Conservation (phyloP, 345 rosid genomes). For the Pelargonium nanum region DNA sequence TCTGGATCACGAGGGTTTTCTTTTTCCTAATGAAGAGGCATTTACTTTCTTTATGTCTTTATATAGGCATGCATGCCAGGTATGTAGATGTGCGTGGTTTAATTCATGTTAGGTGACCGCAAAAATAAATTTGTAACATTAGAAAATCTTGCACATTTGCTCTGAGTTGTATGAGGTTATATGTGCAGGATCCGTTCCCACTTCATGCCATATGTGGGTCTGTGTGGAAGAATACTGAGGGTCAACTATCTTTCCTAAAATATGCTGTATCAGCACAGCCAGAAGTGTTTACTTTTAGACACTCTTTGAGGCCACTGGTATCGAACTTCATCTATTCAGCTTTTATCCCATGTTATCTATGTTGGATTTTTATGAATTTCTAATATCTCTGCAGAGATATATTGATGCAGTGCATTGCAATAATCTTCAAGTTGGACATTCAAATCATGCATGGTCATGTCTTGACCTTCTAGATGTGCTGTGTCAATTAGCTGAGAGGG, state of each 20-base stretch:
- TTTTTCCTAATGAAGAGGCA: slow-evolving; percentile 70
- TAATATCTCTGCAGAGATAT: slow-evolving; percentile 39
- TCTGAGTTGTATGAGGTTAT: background rate
- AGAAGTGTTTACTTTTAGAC: slow-evolving; percentile 78
- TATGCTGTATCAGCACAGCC: slow-evolving; percentile 70
- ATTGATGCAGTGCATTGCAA: slow-evolving; percentile 57
- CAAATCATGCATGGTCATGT: slow-evolving; percentile 84
- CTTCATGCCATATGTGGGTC: slow-evolving; percentile 71
- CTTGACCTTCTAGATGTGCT: slow-evolving; percentile 79
- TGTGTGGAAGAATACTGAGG: slow-evolving; percentile 79
- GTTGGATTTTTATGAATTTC: slow-evolving; percentile 11
- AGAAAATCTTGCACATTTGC: slow-evolving; percentile 3
- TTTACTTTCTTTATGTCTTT: slow-evolving; percentile 72
- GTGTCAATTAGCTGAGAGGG: slow-evolving; percentile 87
- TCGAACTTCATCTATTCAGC: slow-evolving; percentile 12
- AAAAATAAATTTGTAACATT: background rate
- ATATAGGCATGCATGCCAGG: slow-evolving; percentile 76
- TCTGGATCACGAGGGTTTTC: slow-evolving; percentile 82
- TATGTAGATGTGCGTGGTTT: slow-evolving; percentile 14
- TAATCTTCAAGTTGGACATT: slow-evolving; percentile 55
- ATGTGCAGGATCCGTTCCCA: slow-evolving; percentile 79
- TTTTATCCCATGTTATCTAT: slow-evolving; percentile 9
- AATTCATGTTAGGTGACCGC: background rate
- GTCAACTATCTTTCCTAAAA: slow-evolving; percentile 79
- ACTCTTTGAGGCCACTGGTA: slow-evolving; percentile 85